Evolutionary conservation across 768 basidiomycete species (phyloP).

Genomic region (Hebeloma cylindrosporum): DNA sequence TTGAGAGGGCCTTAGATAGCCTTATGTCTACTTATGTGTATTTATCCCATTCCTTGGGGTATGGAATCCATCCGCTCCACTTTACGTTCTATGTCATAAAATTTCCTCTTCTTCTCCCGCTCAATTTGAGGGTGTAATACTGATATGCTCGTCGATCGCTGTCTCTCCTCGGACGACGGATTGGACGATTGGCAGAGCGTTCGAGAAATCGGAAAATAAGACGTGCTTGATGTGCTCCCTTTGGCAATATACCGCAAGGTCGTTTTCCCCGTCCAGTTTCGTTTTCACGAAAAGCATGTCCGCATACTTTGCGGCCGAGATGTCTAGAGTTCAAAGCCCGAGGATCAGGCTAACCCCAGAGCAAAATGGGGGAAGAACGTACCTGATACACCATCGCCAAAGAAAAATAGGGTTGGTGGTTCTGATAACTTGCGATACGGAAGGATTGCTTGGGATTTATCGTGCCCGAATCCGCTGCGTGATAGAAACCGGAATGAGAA

Average conservation of each 20-base stretch:
- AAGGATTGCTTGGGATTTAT: conserved; percentile 93
- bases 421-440: conserved; percentile 75
- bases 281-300: conserved; percentile 94
- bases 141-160: conserved; percentile 46
- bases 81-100: too few species aligned
- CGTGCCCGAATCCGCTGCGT: conserved; percentile 83
- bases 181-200: conserved; percentile 59
- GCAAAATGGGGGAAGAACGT: conserved; percentile 16
- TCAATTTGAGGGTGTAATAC: neutral
- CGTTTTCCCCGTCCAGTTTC: conserved; percentile 77
- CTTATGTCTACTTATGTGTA: too few species aligned
- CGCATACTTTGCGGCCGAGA: conserved; percentile 90
- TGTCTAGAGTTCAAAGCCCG: conserved; percentile 47
- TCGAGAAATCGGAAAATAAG: conserved; percentile 70
- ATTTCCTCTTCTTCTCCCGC: too few species aligned
- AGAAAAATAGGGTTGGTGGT: conserved; percentile 90
- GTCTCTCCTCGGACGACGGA: conserved; percentile 72
- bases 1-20: too few species aligned
- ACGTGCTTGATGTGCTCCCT: conserved; percentile 78
- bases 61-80: too few species aligned
- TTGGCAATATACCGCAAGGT: conserved; percentile 81
- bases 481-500: neutral
- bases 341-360: neutral
- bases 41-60: too few species aligned
- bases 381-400: conserved; percentile 97